These are phyloP conservation scores for Limnomonas spitsbergensis DNA, from an alignment of 139 green algal species.

Conservation along the genomic window DNA sequence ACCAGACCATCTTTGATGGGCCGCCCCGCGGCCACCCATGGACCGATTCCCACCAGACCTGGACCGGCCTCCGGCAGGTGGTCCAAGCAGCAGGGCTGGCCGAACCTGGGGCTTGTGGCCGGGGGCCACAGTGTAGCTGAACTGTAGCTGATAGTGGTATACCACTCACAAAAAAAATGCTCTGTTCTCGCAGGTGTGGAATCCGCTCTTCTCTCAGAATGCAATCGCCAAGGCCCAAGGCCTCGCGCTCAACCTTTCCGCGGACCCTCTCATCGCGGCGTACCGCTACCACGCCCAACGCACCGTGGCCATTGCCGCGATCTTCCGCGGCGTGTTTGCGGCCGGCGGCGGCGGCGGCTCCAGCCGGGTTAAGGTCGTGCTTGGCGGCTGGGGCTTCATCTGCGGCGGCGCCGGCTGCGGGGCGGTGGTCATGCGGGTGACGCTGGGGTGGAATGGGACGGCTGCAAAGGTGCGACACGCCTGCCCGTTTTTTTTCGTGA, in stretches of 20 bases:
- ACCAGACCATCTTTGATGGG: too few species aligned
- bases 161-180: too few species aligned
- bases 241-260: constrained; percentile 22
- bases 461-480: background rate
- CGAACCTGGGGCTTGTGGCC: too few species aligned
- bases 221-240: constrained; percentile 13
- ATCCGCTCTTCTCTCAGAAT: constrained; percentile 14
- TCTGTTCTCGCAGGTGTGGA: constrained; percentile 42
- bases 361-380: constrained; percentile 16
- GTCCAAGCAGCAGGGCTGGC: too few species aligned
- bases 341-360: background rate
- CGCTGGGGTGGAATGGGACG: constrained; percentile 16
- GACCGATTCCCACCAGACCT: too few species aligned
- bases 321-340: constrained; percentile 15
- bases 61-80: too few species aligned
- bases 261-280: background rate
- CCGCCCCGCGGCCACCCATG: too few species aligned
- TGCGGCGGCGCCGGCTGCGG: constrained; percentile 33
- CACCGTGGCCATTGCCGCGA: constrained; percentile 18
- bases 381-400: constrained; percentile 32
- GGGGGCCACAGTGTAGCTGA: too few species aligned
- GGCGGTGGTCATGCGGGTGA: constrained; percentile 1
- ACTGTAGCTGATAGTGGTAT: too few species aligned
- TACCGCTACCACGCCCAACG: constrained; percentile 37
- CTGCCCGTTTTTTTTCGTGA: too few species aligned